phyloP scores from a whole-genome alignment of 2,329 filamentous ascomycete genomes.

The Balansia obtecta region DNA sequence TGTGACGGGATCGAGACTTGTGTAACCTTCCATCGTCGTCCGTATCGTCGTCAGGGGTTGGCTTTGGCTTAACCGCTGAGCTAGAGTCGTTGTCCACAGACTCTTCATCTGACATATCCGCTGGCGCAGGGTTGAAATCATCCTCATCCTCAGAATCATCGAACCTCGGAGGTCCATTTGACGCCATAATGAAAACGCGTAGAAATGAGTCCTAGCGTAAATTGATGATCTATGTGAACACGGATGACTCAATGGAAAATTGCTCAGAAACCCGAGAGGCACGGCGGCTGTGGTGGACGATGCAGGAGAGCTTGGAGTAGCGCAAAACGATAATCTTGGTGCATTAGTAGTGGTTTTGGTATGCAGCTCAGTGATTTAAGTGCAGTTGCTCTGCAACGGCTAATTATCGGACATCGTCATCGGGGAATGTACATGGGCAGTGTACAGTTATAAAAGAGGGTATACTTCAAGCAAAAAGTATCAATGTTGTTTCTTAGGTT shows the following conservation, averaged over 20 bases:
- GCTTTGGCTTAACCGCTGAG: slow-evolving; percentile 22
- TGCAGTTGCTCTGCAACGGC: not conserved
- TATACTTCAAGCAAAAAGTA: too few relatives aligned
- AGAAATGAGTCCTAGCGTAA: not conserved
- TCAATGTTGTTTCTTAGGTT: too few relatives aligned
- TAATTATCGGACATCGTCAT: not conserved
- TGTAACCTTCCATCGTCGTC: slow-evolving; percentile 25
- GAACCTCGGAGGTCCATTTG: slow-evolving; percentile 33
- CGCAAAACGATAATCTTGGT: not conserved
- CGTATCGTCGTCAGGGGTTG: slow-evolving; percentile 12
- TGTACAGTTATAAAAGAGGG: too few relatives aligned
- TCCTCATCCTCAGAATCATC: slow-evolving; percentile 66
- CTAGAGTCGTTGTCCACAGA: slow-evolving; percentile 26
- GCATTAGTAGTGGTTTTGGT: not conserved
- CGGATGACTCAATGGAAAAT: not conserved
- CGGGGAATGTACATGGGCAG: not conserved
- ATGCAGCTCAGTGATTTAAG: not conserved
- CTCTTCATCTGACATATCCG: slow-evolving; percentile 55
- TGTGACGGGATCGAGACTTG: slow-evolving; percentile 12
- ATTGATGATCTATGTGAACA: not conserved
- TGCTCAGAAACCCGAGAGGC: not conserved
- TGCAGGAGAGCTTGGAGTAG: not conserved
- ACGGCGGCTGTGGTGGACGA: not conserved
- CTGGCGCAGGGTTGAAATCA: slow-evolving; percentile 77
- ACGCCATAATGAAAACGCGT: slow-evolving; percentile 27